Evolutionary conservation across 805 yeast species (phyloP).

Genomic region (Ogataea trehalophila): DNA sequence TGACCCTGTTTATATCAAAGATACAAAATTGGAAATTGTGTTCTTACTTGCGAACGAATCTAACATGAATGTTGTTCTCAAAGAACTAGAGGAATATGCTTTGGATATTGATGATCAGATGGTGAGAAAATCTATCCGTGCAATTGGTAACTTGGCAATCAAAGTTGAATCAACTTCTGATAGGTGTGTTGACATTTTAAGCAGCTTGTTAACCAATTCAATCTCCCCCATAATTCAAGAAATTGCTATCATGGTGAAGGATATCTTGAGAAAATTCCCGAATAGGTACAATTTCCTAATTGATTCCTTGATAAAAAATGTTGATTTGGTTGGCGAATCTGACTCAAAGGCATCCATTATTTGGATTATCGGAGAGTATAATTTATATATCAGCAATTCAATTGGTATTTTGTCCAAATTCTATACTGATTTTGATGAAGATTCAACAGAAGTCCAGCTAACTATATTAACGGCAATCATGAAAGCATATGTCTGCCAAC

Average conservation of each 20-base stretch:
- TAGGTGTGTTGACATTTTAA: slow-evolving; percentile 57
- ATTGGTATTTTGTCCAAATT: slow-evolving; percentile 38
- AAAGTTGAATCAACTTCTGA: slow-evolving; percentile 60
- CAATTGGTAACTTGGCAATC: slow-evolving; percentile 84
- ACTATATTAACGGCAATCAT: slow-evolving; percentile 69
- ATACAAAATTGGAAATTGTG: slow-evolving; percentile 84
- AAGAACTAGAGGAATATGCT: slow-evolving; percentile 81
- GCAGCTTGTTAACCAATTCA: slow-evolving; percentile 57
- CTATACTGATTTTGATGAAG: slow-evolving; percentile 48
- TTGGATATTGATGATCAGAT: slow-evolving; percentile 81
- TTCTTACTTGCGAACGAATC: slow-evolving; percentile 66
- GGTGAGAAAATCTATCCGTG: slow-evolving; percentile 83
- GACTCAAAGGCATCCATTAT: slow-evolving; percentile 74
- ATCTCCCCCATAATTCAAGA: slow-evolving; percentile 78
- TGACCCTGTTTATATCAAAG: slow-evolving; percentile 85
- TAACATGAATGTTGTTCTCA: slow-evolving; percentile 56
- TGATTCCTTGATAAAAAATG: slow-evolving; percentile 37
- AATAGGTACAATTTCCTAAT: slow-evolving; percentile 43
- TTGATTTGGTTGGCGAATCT: slow-evolving; percentile 60
- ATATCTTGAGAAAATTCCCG: slow-evolving; percentile 75
- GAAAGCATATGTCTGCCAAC: slow-evolving; percentile 52
- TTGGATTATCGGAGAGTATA: slow-evolving; percentile 81
- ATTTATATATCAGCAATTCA: slow-evolving; percentile 41
- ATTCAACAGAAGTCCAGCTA: slow-evolving; percentile 69
- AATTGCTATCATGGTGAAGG: slow-evolving; percentile 67